Base-by-base conservation (phyloP, 2,329 filamentous ascomycete species). In the Cordyceps cateniannulata region DNA sequence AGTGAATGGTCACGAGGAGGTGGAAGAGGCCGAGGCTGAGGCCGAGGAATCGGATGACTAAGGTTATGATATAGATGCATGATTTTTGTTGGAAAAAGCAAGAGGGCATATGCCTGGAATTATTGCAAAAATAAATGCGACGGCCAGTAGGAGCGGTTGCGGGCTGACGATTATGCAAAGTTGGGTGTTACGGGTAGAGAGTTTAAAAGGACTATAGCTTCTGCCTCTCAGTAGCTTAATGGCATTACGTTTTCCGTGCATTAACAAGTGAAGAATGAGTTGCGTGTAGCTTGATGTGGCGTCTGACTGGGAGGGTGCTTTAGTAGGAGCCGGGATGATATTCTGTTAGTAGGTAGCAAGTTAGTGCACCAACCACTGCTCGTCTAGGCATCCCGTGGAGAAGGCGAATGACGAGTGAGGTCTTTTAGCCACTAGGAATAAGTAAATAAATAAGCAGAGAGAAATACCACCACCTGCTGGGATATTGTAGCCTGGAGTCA, bases 21-120 rank as follows among this genome's bases (percentile, higher is more conserved):
- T 58, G 9, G 66, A 63, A 45, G 66, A 63, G 16, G 69, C 63
- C 1, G 65, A 63, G 10, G 63, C 65, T 7, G 69, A 64, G 5
- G 66, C 67, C 7, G 65, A 69, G 9, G 66, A 65, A 18, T 67
- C 63, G 20, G 65, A 69, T 49, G 66, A 66, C n/a, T 66, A 69
- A 54, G 27, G 20, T 22, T 10, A 48, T 54, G 58, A 60, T 60
- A 47, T 53, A 53, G 40, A 53, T 38, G 49, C 38, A 29, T 54
- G 58, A 48, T 53, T 24, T 52, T 20, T 48, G 50, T 45, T 53
- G 38, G 24, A 51, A 53, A 58, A 53, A 53, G 44, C 42, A 58
- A 22, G 32, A 44, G n/a, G 48, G 25, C 5, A 51, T 40, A 52
- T 53, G 58, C 58, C 48, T 60, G 58, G 40, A 27, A 48, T 38